Percentiles rank a stretch among this genome's conserved stretches.
phyloP scores from a whole-genome alignment of 208 protist genomes.

The Leishmania aethiopica region DNA sequence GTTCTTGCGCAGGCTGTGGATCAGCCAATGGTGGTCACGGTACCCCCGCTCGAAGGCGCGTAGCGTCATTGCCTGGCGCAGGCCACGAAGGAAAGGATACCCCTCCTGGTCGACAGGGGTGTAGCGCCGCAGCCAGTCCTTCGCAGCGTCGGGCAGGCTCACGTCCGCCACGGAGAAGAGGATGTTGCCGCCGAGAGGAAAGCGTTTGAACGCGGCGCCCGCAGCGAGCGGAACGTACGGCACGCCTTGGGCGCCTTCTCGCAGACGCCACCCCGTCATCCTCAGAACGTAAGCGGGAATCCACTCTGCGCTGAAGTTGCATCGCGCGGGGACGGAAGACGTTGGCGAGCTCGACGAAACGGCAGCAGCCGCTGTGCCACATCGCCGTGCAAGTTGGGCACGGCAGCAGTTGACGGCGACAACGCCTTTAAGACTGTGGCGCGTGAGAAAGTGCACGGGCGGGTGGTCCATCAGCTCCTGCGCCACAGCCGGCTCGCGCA shows the following conservation, averaged over 20 bases:
- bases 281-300: constrained; percentile 26
- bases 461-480: constrained; percentile 43
- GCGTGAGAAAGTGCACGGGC: constrained; percentile 51
- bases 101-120: constrained; percentile 43
- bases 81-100: constrained; percentile 31
- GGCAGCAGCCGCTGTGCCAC: neutral
- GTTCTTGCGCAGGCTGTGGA: constrained; percentile 1
- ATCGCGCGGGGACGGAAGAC: neutral
- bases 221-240: neutral
- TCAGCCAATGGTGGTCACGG: constrained; percentile 46
- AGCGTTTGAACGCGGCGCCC: neutral
- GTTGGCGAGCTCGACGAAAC: constrained; percentile 8
- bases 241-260: constrained; percentile 20
- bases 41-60: constrained; percentile 68
- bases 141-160: constrained; percentile 20
- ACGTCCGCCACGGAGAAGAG: constrained; percentile 62
- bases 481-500: constrained; percentile 52
- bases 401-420: constrained; percentile 49
- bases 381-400: constrained; percentile 36
- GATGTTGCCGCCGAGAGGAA: constrained; percentile 5
- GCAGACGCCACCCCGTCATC: constrained; percentile 33
- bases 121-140: constrained; percentile 53
- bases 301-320: constrained; percentile 27
- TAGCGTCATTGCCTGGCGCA: constrained; percentile 51
- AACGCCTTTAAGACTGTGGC: constrained; percentile 22